These are phyloP conservation scores for Closterium sp. DNA, from an alignment of 139 green algal species.

Conservation along the genomic window DNA sequence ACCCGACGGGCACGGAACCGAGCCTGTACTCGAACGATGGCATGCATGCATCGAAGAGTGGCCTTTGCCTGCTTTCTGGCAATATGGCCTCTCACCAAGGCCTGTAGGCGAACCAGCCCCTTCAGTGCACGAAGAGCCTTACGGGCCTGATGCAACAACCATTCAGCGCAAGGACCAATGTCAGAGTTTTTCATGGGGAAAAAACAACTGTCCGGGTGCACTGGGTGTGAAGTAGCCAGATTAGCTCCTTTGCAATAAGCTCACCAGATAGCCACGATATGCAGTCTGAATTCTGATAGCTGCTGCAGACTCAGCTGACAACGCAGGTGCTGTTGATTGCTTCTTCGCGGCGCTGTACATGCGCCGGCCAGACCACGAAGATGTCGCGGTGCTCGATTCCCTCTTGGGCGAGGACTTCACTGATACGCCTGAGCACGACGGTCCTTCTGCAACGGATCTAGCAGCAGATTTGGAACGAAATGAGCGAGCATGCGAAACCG, in stretches of 20 bases:
- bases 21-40: conserved; percentile 35
- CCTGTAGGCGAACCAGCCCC: conserved; percentile 36
- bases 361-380: not conserved
- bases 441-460: not conserved
- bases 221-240: not conserved
- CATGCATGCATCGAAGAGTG: conserved; percentile 39
- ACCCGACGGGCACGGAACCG: conserved; percentile 9
- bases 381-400: not conserved
- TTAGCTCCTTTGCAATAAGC: not conserved
- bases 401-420: not conserved
- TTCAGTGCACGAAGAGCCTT: conserved; percentile 10
- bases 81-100: conserved; percentile 35
- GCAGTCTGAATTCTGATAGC: not conserved
- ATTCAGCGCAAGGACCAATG: not conserved
- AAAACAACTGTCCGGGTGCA: no score
- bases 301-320: not conserved
- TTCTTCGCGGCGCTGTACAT: not conserved
- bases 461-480: not conserved
- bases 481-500: not conserved
- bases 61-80: conserved; percentile 21
- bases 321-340: not conserved
- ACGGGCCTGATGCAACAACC: conserved; percentile 5
- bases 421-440: not conserved
- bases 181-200: no score
- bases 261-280: not conserved